phyloP scores from a whole-genome alignment of 768 basidiomycete species.

The Trametes sanguinea region DNA sequence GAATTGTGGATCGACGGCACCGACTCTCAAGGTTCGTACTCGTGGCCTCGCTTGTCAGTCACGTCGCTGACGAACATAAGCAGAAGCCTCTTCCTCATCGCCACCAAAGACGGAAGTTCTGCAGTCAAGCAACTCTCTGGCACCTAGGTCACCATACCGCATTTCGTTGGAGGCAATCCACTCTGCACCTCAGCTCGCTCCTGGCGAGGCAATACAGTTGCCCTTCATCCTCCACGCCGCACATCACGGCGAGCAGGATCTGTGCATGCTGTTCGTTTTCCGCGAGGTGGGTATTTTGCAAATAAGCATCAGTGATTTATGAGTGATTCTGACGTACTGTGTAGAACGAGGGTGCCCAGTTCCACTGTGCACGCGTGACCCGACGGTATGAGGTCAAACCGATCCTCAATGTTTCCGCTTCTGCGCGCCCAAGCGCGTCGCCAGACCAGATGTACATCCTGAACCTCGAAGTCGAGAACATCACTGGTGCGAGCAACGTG shows the following conservation, averaged over 20 bases:
- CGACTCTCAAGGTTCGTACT: constrained; percentile 1
- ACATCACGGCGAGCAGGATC: constrained; percentile 46
- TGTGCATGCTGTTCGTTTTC: constrained; percentile 67
- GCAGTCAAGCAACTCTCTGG: constrained; percentile 54
- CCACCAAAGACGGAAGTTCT: constrained; percentile 39
- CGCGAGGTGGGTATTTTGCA: constrained; percentile 48
- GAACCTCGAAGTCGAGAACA: constrained; percentile 58
- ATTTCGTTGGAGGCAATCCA: constrained; percentile 42
- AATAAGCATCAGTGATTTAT: background rate
- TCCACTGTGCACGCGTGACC: constrained; percentile 57
- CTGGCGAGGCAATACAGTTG: constrained; percentile 54
- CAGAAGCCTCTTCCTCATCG: constrained; percentile 20
- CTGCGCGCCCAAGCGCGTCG: constrained; percentile 52
- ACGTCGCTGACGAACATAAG: background rate
- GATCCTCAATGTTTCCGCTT: constrained; percentile 54
- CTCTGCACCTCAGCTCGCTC: constrained; percentile 36
- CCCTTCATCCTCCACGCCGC: constrained; percentile 57
- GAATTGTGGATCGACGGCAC: constrained; percentile 54
- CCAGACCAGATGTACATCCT: constrained; percentile 52
- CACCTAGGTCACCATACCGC: constrained; percentile 45
- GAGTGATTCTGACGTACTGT: background rate
- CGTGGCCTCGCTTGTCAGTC: background rate
- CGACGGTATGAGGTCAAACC: constrained; percentile 61
- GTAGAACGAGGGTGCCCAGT: constrained; percentile 51
- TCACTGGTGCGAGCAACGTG: constrained; percentile 43